Percentiles rank a stretch among this genome's conserved stretches.
Evolutionary conservation across 164 flowering plant genomes (phyloP).

Genomic region (Buxus sempervirens): DNA sequence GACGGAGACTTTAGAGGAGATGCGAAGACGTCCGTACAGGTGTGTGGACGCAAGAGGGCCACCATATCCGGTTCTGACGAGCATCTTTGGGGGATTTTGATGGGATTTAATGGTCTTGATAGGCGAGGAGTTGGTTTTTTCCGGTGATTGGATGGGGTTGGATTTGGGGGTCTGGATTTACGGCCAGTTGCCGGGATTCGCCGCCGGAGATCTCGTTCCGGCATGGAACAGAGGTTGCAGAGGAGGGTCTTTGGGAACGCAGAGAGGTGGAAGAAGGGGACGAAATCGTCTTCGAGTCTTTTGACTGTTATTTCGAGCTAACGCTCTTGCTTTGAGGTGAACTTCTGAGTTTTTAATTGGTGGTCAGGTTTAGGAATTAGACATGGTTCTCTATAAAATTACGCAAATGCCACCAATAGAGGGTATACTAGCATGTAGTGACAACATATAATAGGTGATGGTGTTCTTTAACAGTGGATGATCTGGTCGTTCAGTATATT

Average conservation of each 20-base stretch:
- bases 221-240: slow-evolving; percentile 18
- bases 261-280: background rate
- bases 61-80: slow-evolving; percentile 33
- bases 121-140: slow-evolving; percentile 18
- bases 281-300: no score
- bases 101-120: slow-evolving; percentile 25
- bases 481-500: no score
- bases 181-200: slow-evolving; percentile 17
- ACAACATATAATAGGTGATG: no score
- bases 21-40: slow-evolving; percentile 36
- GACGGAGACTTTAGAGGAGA: slow-evolving; percentile 21
- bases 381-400: background rate
- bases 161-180: slow-evolving; percentile 21
- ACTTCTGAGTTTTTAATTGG: background rate
- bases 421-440: no score
- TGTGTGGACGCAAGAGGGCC: slow-evolving; percentile 26
- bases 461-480: no score
- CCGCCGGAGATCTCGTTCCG: slow-evolving; percentile 24
- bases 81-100: slow-evolving; percentile 29
- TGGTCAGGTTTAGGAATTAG: background rate
- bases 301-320: no score
- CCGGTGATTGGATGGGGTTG: slow-evolving; percentile 22
- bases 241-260: background rate
- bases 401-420: background rate
- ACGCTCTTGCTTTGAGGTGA: background rate